Conservation (phyloP, 345 rosid species). For the Eutrema heterophyllum region DNA sequence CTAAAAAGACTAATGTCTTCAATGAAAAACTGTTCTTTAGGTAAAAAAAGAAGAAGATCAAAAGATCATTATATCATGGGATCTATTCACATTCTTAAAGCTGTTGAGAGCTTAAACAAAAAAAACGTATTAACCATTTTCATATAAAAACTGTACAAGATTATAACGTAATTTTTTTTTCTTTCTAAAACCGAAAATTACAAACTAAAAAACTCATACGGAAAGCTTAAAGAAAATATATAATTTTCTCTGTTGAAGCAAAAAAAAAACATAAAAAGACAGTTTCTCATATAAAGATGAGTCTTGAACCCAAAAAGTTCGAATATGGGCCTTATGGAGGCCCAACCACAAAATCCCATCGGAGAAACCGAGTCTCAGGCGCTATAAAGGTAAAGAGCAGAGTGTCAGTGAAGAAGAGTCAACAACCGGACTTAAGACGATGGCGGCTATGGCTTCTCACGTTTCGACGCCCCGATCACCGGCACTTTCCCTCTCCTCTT, state of each 20-base stretch:
- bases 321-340: not conserved
- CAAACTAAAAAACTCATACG: not conserved
- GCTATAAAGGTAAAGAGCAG: not conserved
- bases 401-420: conserved; percentile 6
- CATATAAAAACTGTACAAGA: no score
- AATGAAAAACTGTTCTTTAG: not conserved
- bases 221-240: no score
- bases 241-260: not conserved
- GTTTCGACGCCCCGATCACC: conserved; percentile 33
- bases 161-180: no score
- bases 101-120: no score
- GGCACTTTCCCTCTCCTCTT: conserved; percentile 34
- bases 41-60: not conserved
- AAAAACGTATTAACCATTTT: no score
- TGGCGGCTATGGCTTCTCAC: conserved; percentile 70
- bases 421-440: conserved; percentile 9
- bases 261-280: not conserved
- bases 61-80: no score
- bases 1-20: not conserved
- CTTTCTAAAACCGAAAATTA: not conserved
- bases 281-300: not conserved
- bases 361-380: not conserved
- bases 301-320: not conserved
- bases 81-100: no score
- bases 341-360: not conserved